Evolutionary conservation across 768 basidiomycete species (phyloP).

Genomic region (Lactarius psammicola): DNA sequence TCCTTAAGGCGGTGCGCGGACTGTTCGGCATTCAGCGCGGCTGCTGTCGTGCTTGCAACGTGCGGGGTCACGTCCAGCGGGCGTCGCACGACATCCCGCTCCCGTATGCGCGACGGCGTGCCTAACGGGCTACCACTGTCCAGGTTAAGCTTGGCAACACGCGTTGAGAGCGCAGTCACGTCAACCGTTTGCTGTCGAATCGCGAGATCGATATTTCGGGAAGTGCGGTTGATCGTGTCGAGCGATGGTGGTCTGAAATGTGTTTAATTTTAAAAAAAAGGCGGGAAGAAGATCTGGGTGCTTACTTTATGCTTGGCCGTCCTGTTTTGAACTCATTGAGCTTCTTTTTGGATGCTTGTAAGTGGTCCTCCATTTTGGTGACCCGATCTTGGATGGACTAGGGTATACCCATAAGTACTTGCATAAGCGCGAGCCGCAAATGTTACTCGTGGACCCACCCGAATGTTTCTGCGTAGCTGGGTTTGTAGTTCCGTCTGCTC

Average conservation of each 20-base stretch:
- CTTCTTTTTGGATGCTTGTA: conserved; percentile 25
- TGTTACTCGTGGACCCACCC: conserved; percentile 46
- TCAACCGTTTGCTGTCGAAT: conserved; percentile 61
- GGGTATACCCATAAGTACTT: background rate
- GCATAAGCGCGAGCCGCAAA: conserved; percentile 8
- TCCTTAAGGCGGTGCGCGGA: conserved; percentile 68
- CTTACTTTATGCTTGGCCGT: conserved; percentile 18
- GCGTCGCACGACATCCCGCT: conserved; percentile 22
- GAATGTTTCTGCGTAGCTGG: conserved; percentile 65
- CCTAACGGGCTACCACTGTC: conserved; percentile 40
- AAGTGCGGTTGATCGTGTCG: conserved; percentile 81
- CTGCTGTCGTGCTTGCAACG: conserved; percentile 72
- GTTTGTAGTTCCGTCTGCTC: conserved; percentile 84
- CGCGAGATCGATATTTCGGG: conserved; percentile 78
- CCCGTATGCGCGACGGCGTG: conserved; percentile 16
- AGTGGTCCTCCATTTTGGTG: conserved; percentile 24
- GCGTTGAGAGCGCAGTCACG: conserved; percentile 49
- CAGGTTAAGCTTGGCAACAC: conserved; percentile 53
- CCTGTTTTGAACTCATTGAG: conserved; percentile 27
- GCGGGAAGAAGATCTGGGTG: background rate
- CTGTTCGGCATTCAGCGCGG: conserved; percentile 78
- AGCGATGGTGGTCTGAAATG: conserved; percentile 70
- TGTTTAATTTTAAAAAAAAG: conserved; percentile 6
- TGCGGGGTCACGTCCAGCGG: conserved; percentile 48
- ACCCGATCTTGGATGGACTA: conserved; percentile 25